phyloP scores from a whole-genome alignment of 805 yeast species.

The Phaffomyces antillensis region DNA sequence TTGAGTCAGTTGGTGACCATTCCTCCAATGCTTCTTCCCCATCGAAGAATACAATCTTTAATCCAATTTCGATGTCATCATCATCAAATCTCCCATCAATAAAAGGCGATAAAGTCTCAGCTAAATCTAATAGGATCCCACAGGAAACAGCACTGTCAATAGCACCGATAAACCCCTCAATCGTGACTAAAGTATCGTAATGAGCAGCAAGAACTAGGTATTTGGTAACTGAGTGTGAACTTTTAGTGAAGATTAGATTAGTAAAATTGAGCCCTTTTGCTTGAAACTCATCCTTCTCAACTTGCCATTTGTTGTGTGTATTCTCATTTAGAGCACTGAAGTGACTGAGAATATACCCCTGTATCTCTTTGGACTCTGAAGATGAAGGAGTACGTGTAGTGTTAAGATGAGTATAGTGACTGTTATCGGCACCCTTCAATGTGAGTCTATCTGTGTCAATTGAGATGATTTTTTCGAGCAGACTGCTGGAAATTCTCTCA shows the following conservation, averaged over 20 bases:
- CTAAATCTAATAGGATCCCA: slow-evolving; percentile 40
- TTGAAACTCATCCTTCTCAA: slow-evolving; percentile 31
- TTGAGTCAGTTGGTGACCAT: slow-evolving; percentile 47
- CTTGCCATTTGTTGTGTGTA: slow-evolving; percentile 21
- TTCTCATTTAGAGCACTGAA: slow-evolving; percentile 24
- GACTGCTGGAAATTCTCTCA: slow-evolving; percentile 4
- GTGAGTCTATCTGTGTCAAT: slow-evolving; percentile 11
- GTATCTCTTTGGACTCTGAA: slow-evolving; percentile 30
- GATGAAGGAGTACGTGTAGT: slow-evolving; percentile 38
- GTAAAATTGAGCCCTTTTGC: slow-evolving; percentile 30
- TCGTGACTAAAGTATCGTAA: slow-evolving; percentile 40
- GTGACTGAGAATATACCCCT: slow-evolving; percentile 28
- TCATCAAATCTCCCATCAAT: slow-evolving; percentile 10
- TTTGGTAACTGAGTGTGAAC: slow-evolving; percentile 16
- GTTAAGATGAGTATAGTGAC: slow-evolving; percentile 27
- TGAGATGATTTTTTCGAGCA: slow-evolving; percentile 3
- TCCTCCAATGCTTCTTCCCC: slow-evolving; percentile 53
- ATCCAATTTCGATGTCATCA: slow-evolving; percentile 24
- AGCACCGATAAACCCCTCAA: slow-evolving; percentile 54
- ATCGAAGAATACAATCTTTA: slow-evolving; percentile 48
- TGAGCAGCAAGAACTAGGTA: slow-evolving; percentile 43
- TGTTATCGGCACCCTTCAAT: slow-evolving; percentile 10
- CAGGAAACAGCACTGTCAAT: slow-evolving; percentile 55
- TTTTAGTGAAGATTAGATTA: slow-evolving; percentile 29
- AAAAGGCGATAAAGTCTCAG: slow-evolving; percentile 20